Percentiles rank a stretch among this genome's conserved stretches.
phyloP scores from a whole-genome alignment of 495 filamentous ascomycete genomes.

The Talaromyces thailandensis region DNA sequence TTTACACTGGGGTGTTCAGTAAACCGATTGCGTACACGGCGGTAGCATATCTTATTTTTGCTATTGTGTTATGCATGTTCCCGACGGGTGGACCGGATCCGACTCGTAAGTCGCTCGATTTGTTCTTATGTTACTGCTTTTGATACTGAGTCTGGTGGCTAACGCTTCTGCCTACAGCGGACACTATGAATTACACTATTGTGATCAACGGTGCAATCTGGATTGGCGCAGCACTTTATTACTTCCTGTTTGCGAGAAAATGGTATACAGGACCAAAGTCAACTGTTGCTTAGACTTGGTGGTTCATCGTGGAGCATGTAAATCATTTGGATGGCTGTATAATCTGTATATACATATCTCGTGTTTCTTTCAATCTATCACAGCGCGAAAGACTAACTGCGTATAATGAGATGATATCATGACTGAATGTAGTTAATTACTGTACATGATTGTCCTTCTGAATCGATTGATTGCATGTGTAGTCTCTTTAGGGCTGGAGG shows the following conservation, averaged over 20 bases:
- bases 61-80: constrained; percentile 50
- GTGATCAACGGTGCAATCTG: constrained; percentile 58
- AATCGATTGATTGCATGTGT: too few relatives aligned
- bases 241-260: constrained; percentile 53
- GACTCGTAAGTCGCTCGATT: constrained; percentile 22
- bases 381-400: too few relatives aligned
- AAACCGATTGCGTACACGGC: constrained; percentile 45
- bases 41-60: constrained; percentile 46
- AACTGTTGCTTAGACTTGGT: constrained; percentile 32
- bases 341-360: neutral
- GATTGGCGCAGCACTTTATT: constrained; percentile 52
- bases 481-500: neutral
- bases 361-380: neutral
- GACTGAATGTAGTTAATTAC: too few relatives aligned
- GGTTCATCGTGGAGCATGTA: neutral
- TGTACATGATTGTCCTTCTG: too few relatives aligned
- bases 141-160: constrained; percentile 1
- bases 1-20: constrained; percentile 48
- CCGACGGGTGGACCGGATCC: constrained; percentile 49
- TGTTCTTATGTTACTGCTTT: neutral
- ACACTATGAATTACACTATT: constrained; percentile 58
- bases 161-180: constrained; percentile 17
- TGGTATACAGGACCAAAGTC: constrained; percentile 71
- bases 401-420: neutral
- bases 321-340: neutral